Percentiles rank a stretch among this genome's conserved stretches.
phyloP scores from a whole-genome alignment of 148 eudicot species.

The Diospyros lotus region DNA sequence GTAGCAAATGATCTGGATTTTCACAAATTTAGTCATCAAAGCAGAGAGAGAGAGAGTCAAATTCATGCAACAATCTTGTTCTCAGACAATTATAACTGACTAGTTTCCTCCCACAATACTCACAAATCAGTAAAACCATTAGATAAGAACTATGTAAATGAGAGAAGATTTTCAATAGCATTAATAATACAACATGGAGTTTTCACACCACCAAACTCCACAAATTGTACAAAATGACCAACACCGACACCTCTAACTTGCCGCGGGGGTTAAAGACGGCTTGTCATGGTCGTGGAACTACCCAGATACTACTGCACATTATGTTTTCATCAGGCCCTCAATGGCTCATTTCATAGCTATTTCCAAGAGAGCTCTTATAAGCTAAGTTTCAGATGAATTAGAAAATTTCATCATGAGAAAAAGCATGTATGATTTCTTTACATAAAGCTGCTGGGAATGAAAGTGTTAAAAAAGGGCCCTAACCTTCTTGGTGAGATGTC shows the following conservation, averaged over 20 bases:
- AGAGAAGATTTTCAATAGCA: neutral
- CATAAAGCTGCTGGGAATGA: neutral
- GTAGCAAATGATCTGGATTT: no score
- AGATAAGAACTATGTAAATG: neutral
- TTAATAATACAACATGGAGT: neutral
- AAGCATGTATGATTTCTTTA: neutral
- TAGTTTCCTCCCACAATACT: no score
- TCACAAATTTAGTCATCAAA: no score
- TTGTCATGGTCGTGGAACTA: no score
- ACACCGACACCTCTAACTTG: neutral
- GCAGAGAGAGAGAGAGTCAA: no score
- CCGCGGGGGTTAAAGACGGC: neutral
- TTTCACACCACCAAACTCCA: slow-evolving; percentile 10
- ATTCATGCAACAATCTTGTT: no score
- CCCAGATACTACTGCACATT: no score
- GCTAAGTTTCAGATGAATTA: slow-evolving; percentile 11
- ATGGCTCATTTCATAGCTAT: neutral
- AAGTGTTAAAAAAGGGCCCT: neutral
- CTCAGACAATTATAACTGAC: no score
- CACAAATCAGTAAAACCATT: no score
- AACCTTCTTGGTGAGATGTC: neutral
- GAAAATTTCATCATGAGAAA: neutral
- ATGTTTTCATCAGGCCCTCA: neutral
- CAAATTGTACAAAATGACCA: neutral
- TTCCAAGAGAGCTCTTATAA: slow-evolving; percentile 12